Conservation (phyloP, 2,329 filamentous ascomycete genomes). For the Boeremia exigua region DNA sequence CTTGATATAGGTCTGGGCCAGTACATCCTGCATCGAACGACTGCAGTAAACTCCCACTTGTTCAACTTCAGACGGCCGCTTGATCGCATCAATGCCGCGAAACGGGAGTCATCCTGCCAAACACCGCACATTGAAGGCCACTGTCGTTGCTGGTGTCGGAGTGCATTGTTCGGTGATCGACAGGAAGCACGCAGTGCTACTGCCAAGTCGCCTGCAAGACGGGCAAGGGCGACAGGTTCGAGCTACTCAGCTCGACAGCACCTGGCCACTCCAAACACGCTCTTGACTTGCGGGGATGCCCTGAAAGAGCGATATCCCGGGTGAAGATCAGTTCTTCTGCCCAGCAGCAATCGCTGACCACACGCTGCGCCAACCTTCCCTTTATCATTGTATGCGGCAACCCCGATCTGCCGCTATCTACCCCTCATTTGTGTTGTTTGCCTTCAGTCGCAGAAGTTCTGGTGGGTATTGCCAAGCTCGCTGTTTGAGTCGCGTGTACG, state of each 20-base stretch:
- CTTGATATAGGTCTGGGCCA: not conserved
- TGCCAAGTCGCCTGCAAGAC: not conserved
- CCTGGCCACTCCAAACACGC: not conserved
- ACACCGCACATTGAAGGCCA: not conserved
- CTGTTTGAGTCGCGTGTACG: not conserved
- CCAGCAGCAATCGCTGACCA: not conserved
- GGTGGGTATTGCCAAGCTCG: not conserved
- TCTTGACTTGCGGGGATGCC: not conserved
- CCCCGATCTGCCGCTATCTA: not conserved
- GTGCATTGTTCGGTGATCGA: not conserved
- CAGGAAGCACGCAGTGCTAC: not conserved
- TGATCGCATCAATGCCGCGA: not conserved
- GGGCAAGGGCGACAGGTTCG: not conserved
- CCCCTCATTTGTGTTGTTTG: not conserved
- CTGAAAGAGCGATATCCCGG: not conserved
- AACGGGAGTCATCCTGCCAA: not conserved
- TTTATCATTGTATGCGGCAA: not conserved
- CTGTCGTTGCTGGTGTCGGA: not conserved
- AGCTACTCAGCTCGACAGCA: not conserved
- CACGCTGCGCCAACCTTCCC: not conserved
- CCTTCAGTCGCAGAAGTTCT: not conserved
- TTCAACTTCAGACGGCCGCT: not conserved
- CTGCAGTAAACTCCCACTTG: not conserved
- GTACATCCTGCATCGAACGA: not conserved
- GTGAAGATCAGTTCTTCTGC: not conserved